phyloP scores from a whole-genome alignment of 2,329 filamentous ascomycete species.

The Venturiaceae sp. region DNA sequence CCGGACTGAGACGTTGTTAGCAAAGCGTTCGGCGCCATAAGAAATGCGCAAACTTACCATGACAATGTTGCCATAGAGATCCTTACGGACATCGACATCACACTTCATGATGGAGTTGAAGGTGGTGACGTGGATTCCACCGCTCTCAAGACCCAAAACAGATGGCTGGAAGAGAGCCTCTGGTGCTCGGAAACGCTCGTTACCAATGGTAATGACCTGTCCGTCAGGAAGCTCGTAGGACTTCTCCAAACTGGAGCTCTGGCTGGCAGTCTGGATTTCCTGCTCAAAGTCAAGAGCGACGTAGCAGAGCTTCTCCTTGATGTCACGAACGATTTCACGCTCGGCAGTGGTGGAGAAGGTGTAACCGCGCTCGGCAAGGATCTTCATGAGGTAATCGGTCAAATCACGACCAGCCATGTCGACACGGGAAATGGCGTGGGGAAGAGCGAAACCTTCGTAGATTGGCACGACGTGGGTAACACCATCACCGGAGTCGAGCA shows the following conservation, averaged over 20 bases:
- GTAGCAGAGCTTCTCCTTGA: slow-evolving; percentile 99
- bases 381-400: slow-evolving; percentile 99
- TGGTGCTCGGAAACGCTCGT: slow-evolving; percentile 99
- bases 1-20: slow-evolving; percentile 62
- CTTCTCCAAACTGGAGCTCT: slow-evolving; percentile 99
- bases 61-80: slow-evolving; percentile 99
- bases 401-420: slow-evolving; percentile 99
- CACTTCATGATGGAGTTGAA: slow-evolving; percentile 99
- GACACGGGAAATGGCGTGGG: slow-evolving; percentile 99
- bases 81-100: slow-evolving; percentile 99
- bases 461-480: slow-evolving; percentile 99
- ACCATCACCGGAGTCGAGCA: slow-evolving; percentile 99
- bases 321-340: slow-evolving; percentile 99
- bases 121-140: slow-evolving; percentile 98
- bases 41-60: slow-evolving; percentile 61
- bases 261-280: slow-evolving; percentile 99
- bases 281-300: slow-evolving; percentile 99
- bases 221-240: slow-evolving; percentile 99
- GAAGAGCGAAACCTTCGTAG: slow-evolving; percentile 99
- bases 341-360: slow-evolving; percentile 99
- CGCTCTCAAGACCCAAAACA: slow-evolving; percentile 94
- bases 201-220: slow-evolving; percentile 99
- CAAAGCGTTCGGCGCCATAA: slow-evolving; percentile 10
- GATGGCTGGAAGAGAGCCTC: slow-evolving; percentile 99
- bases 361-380: slow-evolving; percentile 97